A percentile compares a stretch with the other conserved stretches of the same genome.
phyloP scores from a whole-genome alignment of 106 monocot genomes.

The Gastrodia elata region DNA sequence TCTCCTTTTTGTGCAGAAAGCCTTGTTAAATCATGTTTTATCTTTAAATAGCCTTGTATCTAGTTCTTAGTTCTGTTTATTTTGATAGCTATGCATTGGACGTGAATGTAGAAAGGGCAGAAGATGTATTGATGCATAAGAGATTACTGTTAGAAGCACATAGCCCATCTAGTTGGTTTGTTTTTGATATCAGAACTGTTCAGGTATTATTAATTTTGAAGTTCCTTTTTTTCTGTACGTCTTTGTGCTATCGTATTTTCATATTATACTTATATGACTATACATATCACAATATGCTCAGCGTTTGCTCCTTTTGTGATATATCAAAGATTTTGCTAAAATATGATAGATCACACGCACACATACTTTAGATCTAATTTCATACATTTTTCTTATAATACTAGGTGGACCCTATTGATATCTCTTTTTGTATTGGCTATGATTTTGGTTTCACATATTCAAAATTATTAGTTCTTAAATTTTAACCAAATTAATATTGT shows the following conservation, averaged over 20 bases:
- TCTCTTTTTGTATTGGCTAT: background rate
- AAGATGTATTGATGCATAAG: slow-evolving; percentile 74
- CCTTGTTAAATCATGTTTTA: background rate
- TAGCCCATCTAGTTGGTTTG: slow-evolving; percentile 45
- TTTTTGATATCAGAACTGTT: slow-evolving; percentile 52
- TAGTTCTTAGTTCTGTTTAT: background rate
- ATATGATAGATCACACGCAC: background rate
- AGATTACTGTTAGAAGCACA: slow-evolving; percentile 50
- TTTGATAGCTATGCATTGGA: slow-evolving; percentile 66
- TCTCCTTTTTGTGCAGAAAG: background rate
- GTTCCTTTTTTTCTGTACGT: background rate
- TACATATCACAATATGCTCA: background rate
- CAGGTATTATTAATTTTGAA: slow-evolving; percentile 36
- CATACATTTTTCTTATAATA: background rate
- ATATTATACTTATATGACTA: background rate
- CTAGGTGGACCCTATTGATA: background rate
- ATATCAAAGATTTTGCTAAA: background rate
- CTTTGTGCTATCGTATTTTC: background rate
- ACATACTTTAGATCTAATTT: background rate
- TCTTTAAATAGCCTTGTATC: background rate
- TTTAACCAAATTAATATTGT: too few relatives aligned
- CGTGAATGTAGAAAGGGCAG: slow-evolving; percentile 85
- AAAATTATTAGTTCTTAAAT: too few relatives aligned
- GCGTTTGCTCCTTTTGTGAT: background rate
- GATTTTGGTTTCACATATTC: background rate